These are phyloP conservation scores for Globisporangium mamillatum DNA, from an alignment of 352 stramenopile species.

Conservation along the genomic window DNA sequence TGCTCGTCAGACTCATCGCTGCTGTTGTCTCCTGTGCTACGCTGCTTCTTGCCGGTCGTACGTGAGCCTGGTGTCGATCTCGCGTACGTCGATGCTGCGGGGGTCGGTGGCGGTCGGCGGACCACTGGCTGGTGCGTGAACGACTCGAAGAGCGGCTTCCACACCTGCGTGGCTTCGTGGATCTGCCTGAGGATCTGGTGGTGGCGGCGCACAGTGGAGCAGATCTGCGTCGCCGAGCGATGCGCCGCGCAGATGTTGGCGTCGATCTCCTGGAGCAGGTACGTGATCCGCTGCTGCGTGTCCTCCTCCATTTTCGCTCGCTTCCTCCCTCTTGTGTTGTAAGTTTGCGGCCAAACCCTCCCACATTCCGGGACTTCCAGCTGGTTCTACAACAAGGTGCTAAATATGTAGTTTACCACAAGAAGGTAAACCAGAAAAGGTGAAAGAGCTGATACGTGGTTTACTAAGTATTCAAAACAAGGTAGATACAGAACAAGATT, in stretches of 20 bases:
- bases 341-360: not conserved
- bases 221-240: constrained; percentile 76
- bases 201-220: constrained; percentile 57
- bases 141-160: constrained; percentile 73
- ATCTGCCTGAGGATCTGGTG: constrained; percentile 78
- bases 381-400: not conserved
- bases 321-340: constrained; percentile 1
- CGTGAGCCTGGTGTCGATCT: constrained; percentile 25
- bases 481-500: not conserved
- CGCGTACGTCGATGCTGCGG: constrained; percentile 28
- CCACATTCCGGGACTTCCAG: not conserved
- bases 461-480: not conserved
- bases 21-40: constrained; percentile 1
- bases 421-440: not conserved
- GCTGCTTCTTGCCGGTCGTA: not conserved
- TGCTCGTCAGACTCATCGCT: constrained; percentile 32
- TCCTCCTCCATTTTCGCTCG: constrained; percentile 60
- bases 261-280: constrained; percentile 83
- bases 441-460: not conserved
- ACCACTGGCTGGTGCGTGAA: constrained; percentile 51
- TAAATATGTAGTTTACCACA: not conserved
- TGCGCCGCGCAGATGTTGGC: constrained; percentile 78
- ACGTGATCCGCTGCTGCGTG: constrained; percentile 77
- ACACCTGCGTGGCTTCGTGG: constrained; percentile 69
- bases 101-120: constrained; percentile 37